A percentile compares a stretch with the other conserved stretches of the same genome.
Evolutionary conservation across 192 early-diverging fungal genomes (phyloP).

Genomic region (Entomortierella parvispora): DNA sequence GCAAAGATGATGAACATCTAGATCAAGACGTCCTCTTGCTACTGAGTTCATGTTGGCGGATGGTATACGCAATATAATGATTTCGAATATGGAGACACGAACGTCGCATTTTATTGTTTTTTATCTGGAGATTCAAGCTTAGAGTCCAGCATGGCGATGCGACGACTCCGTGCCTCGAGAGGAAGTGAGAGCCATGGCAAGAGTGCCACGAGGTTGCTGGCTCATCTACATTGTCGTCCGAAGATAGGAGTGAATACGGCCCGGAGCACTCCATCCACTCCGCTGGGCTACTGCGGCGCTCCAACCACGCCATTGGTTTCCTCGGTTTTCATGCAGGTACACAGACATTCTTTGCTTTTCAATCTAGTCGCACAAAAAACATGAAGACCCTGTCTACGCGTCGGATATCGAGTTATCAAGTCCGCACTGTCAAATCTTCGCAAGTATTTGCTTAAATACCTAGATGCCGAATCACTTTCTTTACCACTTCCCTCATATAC

Average conservation of each 20-base stretch:
- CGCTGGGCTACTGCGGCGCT: constrained; percentile 1
- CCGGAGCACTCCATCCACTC: neutral
- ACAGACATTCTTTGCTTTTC: constrained; percentile 4
- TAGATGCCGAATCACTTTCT: too few species aligned
- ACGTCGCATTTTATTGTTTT: too few species aligned
- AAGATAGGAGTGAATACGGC: neutral
- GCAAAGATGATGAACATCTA: too few species aligned
- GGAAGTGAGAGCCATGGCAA: too few species aligned
- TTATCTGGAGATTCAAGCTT: too few species aligned
- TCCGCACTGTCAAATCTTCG: neutral
- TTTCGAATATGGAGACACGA: too few species aligned
- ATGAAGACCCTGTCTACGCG: constrained; percentile 7
- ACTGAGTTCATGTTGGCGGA: too few species aligned
- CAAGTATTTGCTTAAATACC: constrained; percentile 4
- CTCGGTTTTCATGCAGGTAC: constrained; percentile 9
- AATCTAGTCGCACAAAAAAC: constrained; percentile 5
- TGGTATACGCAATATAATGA: too few species aligned
- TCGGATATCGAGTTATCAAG: constrained; percentile 9
- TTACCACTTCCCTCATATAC: neutral
- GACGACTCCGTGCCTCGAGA: too few species aligned
- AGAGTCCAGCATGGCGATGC: too few species aligned
- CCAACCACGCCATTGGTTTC: neutral
- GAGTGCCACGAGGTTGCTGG: too few species aligned
- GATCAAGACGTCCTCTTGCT: too few species aligned
- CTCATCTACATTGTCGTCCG: neutral